Evolutionary conservation across 228 moss, liverwort and hornwort species (phyloP).

Genomic region (Sphagnum magellanicum): DNA sequence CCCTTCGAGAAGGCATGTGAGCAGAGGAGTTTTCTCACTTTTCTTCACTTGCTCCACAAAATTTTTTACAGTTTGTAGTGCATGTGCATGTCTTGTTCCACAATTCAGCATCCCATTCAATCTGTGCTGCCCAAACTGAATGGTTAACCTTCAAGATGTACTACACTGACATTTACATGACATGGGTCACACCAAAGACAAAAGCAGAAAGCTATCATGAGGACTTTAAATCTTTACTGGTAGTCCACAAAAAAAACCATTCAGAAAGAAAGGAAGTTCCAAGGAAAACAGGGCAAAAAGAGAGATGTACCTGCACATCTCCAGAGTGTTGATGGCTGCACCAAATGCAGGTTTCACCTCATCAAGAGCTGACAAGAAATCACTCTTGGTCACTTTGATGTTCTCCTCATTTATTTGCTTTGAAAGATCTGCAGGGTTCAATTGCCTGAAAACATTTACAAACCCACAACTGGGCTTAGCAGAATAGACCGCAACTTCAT

Average conservation of each 20-base stretch:
- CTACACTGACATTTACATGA: no score
- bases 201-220: no score
- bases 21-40: constrained; percentile 73
- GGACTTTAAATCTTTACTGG: no score
- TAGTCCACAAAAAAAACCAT: not conserved
- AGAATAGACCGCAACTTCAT: no score
- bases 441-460: constrained; percentile 30
- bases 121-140: constrained; percentile 28
- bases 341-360: constrained; percentile 88
- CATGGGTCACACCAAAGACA: no score
- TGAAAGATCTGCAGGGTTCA: constrained; percentile 66
- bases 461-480: not conserved
- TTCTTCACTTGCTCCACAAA: constrained; percentile 73
- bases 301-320: constrained; percentile 68
- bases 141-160: not conserved
- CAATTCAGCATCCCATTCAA: constrained; percentile 75
- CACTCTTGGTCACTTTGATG: constrained; percentile 65
- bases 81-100: constrained; percentile 41
- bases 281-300: not conserved
- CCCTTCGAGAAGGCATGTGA: constrained; percentile 89
- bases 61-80: constrained; percentile 32
- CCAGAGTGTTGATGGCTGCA: constrained; percentile 64
- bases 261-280: not conserved
- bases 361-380: constrained; percentile 54
- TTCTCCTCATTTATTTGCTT: constrained; percentile 76